Conservation (phyloP, 2,329 filamentous ascomycete genomes). For the Macrophomina pseudophaseolina region DNA sequence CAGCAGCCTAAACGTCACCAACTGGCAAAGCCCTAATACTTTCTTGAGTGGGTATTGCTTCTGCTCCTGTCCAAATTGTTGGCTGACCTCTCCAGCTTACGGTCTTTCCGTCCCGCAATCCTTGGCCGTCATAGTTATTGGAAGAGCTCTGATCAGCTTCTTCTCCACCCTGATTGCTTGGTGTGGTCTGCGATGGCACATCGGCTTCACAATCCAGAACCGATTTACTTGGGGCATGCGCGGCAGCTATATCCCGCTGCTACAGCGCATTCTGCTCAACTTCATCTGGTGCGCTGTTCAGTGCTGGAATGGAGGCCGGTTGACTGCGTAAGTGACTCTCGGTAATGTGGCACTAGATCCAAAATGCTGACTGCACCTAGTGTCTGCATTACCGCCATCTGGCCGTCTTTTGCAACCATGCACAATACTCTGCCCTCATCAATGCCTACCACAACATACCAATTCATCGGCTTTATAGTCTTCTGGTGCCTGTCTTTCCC, state of each 20-base stretch:
- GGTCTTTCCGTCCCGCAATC: slow-evolving; percentile 56
- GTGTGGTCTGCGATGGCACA: slow-evolving; percentile 57
- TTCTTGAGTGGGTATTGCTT: slow-evolving; percentile 44
- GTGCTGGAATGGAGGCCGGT: slow-evolving; percentile 46
- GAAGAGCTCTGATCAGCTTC: slow-evolving; percentile 48
- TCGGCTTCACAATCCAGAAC: slow-evolving; percentile 58
- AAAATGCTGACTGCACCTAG: not conserved
- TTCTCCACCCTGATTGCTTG: slow-evolving; percentile 55
- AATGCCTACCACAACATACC: slow-evolving; percentile 43
- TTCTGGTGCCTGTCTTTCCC: slow-evolving; percentile 47
- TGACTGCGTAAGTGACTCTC: slow-evolving; percentile 32
- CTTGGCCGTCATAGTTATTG: slow-evolving; percentile 55
- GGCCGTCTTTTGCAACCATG: slow-evolving; percentile 43
- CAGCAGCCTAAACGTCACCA: slow-evolving; percentile 49
- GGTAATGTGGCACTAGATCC: not conserved
- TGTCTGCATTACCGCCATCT: slow-evolving; percentile 44
- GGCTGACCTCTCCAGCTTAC: slow-evolving; percentile 37
- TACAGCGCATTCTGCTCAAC: slow-evolving; percentile 55
- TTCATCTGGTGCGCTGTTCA: slow-evolving; percentile 59
- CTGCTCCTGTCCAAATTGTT: too few species aligned
- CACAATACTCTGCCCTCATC: slow-evolving; percentile 39
- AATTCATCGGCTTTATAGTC: slow-evolving; percentile 43
- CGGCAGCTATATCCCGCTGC: slow-evolving; percentile 55
- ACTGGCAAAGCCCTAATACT: slow-evolving; percentile 56
- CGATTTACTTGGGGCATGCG: slow-evolving; percentile 57